A percentile compares a stretch with the other conserved stretches of the same genome.
Conservation (phyloP, 23 red algal genomes). For the Gracilaria caudata region DNA sequence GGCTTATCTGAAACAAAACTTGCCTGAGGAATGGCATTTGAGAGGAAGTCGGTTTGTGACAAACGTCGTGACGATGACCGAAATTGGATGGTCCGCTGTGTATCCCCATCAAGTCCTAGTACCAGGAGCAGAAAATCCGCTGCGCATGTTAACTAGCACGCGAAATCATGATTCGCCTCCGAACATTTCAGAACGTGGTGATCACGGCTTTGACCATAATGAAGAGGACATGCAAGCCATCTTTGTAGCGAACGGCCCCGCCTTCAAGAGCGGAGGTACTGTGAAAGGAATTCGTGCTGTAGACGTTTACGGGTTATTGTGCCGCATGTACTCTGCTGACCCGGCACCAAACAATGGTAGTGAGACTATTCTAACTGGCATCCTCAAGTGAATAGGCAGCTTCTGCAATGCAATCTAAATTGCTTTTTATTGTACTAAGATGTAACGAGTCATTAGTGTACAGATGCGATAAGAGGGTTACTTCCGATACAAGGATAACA, state of each 20-base stretch:
- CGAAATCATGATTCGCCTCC: constrained; percentile 18
- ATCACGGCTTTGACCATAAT: constrained; percentile 77
- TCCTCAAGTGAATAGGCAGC: not conserved
- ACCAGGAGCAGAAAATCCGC: constrained; percentile 25
- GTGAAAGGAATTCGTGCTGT: constrained; percentile 47
- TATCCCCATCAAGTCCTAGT: constrained; percentile 66
- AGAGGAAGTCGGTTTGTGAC: constrained; percentile 36
- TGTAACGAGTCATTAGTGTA: no score
- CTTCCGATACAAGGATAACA: no score
- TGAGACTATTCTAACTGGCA: constrained; percentile 6
- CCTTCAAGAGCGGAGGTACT: constrained; percentile 45
- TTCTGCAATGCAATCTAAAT: not conserved
- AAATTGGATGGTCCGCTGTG: constrained; percentile 43
- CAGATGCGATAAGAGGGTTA: no score
- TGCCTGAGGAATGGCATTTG: constrained; percentile 70
- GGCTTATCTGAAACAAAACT: constrained; percentile 29
- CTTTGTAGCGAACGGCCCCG: constrained; percentile 72
- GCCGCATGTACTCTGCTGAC: constrained; percentile 29
- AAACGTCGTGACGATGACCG: constrained; percentile 49
- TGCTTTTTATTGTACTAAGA: not conserved
- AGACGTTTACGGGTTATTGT: constrained; percentile 69
- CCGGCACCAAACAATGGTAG: constrained; percentile 74
- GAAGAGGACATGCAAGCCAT: constrained; percentile 75
- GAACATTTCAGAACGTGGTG: not conserved
- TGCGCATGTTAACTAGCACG: constrained; percentile 12